Conservation (phyloP, 192 early-diverging fungal genomes). For the Neocallimastix lanati region DNA sequence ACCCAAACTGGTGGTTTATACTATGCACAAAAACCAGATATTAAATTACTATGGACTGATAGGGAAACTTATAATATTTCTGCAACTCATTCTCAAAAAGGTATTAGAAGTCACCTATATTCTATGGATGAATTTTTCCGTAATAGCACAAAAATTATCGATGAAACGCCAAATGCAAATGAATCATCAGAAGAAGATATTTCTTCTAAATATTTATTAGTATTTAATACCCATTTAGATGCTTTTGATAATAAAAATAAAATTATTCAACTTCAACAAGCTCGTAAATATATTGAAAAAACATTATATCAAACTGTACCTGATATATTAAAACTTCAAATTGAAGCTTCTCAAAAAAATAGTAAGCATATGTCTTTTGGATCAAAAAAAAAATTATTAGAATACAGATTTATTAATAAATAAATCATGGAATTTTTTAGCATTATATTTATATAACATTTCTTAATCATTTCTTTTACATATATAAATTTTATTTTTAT, state of each 20-base stretch:
- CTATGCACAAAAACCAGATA: background rate
- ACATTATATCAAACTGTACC: background rate
- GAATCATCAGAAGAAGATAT: background rate
- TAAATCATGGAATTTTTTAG: too few relatives aligned
- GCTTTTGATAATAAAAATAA: background rate
- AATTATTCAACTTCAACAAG: background rate
- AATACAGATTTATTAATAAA: too few relatives aligned
- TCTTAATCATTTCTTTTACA: too few relatives aligned
- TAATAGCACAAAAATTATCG: background rate
- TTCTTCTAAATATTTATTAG: background rate
- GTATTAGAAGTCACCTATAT: background rate
- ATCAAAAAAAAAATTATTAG: too few relatives aligned
- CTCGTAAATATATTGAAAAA: background rate
- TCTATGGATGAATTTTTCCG: background rate
- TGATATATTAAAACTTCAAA: background rate
- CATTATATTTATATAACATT: too few relatives aligned
- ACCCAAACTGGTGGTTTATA: background rate
- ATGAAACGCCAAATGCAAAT: background rate
- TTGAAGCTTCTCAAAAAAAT: background rate
- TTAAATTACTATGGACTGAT: background rate
- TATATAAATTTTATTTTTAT: too few relatives aligned
- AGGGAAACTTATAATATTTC: background rate
- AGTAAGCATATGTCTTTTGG: too few relatives aligned
- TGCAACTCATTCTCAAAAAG: background rate
- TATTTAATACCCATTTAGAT: background rate